Base-by-base conservation (phyloP, 2,329 filamentous ascomycete genomes). In the Hypoxylon sp. region DNA sequence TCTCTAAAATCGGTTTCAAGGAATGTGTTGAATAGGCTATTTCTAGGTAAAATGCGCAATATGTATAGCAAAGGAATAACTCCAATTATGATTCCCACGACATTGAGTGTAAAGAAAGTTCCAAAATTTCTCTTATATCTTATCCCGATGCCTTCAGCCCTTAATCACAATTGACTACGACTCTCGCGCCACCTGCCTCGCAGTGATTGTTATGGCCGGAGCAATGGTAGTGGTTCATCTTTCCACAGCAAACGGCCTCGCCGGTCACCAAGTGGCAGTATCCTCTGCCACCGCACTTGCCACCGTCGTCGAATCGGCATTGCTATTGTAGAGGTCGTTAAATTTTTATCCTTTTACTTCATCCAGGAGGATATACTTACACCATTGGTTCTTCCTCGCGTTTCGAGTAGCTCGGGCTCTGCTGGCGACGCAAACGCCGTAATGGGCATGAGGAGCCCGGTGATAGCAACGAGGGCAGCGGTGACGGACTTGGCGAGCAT, bases 241-340 rank as follows among this genome's bases (percentile, higher is more conserved):
- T 62, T n/a, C 59, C 59, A 26, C 59, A 62, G 59, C 59, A 62
- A 6, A 35, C 2, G 4, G 50, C 59, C 19, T 62, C 59, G 14
- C 59, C 59, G 24, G 59, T 62, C 3, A 55, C 51, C 22, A 62
- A 33, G 31, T 62, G 59, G 19, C 59, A 62, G 39, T 48, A 62
- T 17, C 59, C 59, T 31, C 59, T n/a, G 8, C 59, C 59, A 11
- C 59, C 59, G 10, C 59, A 62, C 6, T 55, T 6, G n/a, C 59
- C 59, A 14, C 51, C 59, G 22, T 62, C 59, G 19, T 62, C 59
- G 19, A 62, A 62, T 46, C 59, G 59, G 31, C 59, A 62, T 62
- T 62, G 59, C 59, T 62, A 33, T 61, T 10, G 46, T 47, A 9
- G 10, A 54, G 11, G 37, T 10, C 9, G 50, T 54, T 29, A 61